Conservation (phyloP, 2,329 filamentous ascomycete species). For the Diaporthe sp. region DNA sequence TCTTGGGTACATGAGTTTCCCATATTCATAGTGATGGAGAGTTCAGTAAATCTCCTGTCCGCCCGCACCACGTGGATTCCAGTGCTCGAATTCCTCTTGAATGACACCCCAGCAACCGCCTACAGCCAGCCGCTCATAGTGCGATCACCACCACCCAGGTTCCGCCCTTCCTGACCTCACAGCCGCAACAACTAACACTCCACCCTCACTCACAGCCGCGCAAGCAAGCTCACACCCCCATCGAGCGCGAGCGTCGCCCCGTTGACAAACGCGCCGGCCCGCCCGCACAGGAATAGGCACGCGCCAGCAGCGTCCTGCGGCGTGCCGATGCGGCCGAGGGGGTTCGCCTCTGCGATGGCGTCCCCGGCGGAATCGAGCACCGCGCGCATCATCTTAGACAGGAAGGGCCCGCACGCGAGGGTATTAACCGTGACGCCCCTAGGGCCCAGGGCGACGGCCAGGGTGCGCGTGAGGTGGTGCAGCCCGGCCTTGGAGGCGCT, state of each 20-base stretch:
- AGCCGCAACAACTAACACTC: neutral
- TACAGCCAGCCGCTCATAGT: no score
- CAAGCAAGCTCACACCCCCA: slow-evolving; percentile 63
- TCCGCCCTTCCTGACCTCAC: neutral
- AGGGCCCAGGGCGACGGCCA: slow-evolving; percentile 71
- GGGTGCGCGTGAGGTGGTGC: slow-evolving; percentile 71
- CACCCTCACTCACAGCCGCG: slow-evolving; percentile 55
- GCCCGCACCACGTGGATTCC: no score
- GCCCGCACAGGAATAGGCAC: slow-evolving; percentile 77
- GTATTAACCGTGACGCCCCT: slow-evolving; percentile 74
- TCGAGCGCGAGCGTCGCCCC: slow-evolving; percentile 74
- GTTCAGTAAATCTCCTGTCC: no score
- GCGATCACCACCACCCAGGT: neutral
- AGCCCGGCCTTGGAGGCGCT: slow-evolving; percentile 72
- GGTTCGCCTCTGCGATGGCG: slow-evolving; percentile 68
- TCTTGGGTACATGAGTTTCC: no score
- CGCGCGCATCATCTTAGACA: slow-evolving; percentile 76
- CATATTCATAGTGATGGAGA: no score
- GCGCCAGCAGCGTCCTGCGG: slow-evolving; percentile 78
- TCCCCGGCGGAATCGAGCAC: slow-evolving; percentile 69
- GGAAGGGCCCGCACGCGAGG: slow-evolving; percentile 78
- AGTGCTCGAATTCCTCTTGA: no score
- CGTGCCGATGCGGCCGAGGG: slow-evolving; percentile 75
- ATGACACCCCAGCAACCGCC: no score
- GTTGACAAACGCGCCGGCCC: slow-evolving; percentile 76